Evolutionary conservation across 768 basidiomycete species (phyloP).

Genomic region (Agrocybe chaxingu): DNA sequence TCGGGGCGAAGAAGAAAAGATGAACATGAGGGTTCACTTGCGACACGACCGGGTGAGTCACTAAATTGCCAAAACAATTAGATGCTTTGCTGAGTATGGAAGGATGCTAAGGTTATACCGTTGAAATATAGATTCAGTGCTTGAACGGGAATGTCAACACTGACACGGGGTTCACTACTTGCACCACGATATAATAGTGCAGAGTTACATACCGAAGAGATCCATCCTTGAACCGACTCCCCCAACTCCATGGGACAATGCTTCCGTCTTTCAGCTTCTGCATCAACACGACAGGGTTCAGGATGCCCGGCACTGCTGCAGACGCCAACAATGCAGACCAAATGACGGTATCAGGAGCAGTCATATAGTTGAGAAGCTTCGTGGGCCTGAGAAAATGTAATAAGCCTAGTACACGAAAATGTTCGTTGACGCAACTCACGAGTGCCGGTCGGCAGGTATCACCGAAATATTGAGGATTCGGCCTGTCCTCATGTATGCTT

Average conservation of each 20-base stretch:
- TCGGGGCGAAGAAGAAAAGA: constrained; percentile 90
- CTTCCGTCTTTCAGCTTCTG: constrained; percentile 81
- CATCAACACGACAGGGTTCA: constrained; percentile 95
- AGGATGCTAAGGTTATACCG: constrained; percentile 35
- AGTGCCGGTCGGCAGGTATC: constrained; percentile 86
- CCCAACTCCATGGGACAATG: constrained; percentile 92
- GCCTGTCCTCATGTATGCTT: constrained; percentile 91
- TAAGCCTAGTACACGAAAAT: not conserved
- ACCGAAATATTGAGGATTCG: constrained; percentile 93
- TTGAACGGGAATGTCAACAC: constrained; percentile 95
- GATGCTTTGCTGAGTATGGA: not conserved
- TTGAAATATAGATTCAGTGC: constrained; percentile 87
- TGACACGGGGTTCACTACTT: constrained; percentile 17
- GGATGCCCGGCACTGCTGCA: constrained; percentile 92
- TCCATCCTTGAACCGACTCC: constrained; percentile 91
- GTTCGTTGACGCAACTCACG: constrained; percentile 39
- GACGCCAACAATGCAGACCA: constrained; percentile 84
- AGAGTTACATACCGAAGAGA: constrained; percentile 60
- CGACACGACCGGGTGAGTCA: constrained; percentile 90
- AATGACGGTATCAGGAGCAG: constrained; percentile 88
- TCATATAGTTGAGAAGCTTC: constrained; percentile 92
- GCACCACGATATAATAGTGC: not conserved
- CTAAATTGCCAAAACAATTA: constrained; percentile 29
- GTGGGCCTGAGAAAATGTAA: constrained; percentile 61
- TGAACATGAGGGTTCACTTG: constrained; percentile 94